phyloP scores from a whole-genome alignment of 129 eudicot genomes.

The Tanacetum coccineum region DNA sequence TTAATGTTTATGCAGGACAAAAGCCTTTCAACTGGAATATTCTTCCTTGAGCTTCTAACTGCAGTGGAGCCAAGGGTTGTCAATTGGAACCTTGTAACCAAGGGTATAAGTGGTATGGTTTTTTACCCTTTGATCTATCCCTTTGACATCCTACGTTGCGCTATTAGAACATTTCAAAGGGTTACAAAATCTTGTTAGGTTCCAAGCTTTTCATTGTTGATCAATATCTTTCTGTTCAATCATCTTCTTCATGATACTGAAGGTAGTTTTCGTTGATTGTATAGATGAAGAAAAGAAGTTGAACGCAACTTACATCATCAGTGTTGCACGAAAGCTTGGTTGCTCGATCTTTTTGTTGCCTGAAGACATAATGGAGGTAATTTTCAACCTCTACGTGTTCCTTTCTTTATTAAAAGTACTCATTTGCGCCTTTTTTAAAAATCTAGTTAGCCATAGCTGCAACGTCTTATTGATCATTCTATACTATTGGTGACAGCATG shows the following conservation, averaged over 20 bases:
- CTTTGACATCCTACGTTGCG: too few species aligned
- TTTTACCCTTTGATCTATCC: not conserved
- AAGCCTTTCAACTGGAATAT: constrained; percentile 77
- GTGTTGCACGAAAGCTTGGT: constrained; percentile 98
- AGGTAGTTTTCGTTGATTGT: not conserved
- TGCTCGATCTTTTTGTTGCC: constrained; percentile 94
- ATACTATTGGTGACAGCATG: too few species aligned
- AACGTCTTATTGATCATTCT: too few species aligned
- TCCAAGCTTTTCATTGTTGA: constrained; percentile 8
- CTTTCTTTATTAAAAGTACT: too few species aligned
- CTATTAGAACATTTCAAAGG: too few species aligned
- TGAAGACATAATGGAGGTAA: constrained; percentile 97
- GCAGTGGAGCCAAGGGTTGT: constrained; percentile 96
- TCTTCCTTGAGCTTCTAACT: constrained; percentile 90
- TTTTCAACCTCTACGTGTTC: too few species aligned
- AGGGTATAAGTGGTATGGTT: constrained; percentile 78
- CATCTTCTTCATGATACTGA: constrained; percentile 12
- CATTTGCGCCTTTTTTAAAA: not conserved
- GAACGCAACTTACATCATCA: constrained; percentile 92
- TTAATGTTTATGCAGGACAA: constrained; percentile 51
- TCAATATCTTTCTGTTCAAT: constrained; percentile 10
- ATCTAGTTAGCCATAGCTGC: not conserved
- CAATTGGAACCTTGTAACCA: constrained; percentile 93
- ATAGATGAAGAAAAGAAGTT: constrained; percentile 91
- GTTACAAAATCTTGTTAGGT: not conserved